Conservation (phyloP, 352 stramenopile species). For the Globisporangium barbulae region DNA sequence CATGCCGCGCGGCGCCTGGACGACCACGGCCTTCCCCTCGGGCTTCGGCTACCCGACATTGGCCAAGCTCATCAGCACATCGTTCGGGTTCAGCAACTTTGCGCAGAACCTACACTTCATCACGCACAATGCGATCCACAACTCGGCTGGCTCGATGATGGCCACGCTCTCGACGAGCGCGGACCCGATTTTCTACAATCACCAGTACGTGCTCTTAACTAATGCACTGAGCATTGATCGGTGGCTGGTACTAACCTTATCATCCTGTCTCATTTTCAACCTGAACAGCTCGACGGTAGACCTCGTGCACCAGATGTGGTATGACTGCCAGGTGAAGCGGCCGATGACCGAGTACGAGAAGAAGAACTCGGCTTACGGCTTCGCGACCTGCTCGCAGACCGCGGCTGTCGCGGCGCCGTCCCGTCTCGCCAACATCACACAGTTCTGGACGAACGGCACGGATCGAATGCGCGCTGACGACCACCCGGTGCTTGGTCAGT, state of each 20-base stretch:
- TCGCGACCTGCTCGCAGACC: constrained; percentile 33
- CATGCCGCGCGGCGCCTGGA: constrained; percentile 56
- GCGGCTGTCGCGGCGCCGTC: constrained; percentile 28
- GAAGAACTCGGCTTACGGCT: constrained; percentile 44
- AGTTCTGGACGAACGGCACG: constrained; percentile 31
- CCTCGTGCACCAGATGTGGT: constrained; percentile 64
- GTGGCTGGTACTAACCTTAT: neutral
- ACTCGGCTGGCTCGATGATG: constrained; percentile 43
- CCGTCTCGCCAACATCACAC: constrained; percentile 40
- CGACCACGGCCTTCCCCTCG: constrained; percentile 35
- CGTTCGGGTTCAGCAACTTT: constrained; percentile 45
- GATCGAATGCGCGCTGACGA: constrained; percentile 32
- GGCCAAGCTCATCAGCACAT: constrained; percentile 37
- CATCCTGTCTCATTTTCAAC: neutral
- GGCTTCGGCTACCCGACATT: constrained; percentile 58
- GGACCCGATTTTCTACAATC: constrained; percentile 74
- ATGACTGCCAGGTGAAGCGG: constrained; percentile 58
- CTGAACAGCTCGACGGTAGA: constrained; percentile 46
- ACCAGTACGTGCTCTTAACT: constrained; percentile 51
- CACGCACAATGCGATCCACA: constrained; percentile 72
- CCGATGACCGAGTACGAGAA: constrained; percentile 51
- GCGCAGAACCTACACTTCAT: constrained; percentile 56
- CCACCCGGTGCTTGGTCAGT: constrained; percentile 37
- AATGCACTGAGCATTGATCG: neutral
- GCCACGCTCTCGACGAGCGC: constrained; percentile 38